Evolutionary conservation across 2,329 filamentous ascomycete species (phyloP).

Genomic region (Exophiala sideris): DNA sequence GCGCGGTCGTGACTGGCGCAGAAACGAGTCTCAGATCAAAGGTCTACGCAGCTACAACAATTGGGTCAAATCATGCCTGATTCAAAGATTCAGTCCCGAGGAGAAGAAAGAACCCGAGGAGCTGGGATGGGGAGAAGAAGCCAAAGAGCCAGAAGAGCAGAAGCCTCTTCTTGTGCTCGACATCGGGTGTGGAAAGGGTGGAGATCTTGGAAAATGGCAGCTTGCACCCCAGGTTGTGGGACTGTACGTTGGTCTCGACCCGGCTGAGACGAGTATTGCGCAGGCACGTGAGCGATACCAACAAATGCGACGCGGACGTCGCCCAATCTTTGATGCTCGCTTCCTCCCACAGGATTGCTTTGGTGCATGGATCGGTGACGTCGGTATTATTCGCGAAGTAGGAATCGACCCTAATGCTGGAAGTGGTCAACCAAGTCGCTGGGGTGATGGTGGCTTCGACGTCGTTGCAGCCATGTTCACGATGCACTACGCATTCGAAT

Average conservation of each 20-base stretch:
- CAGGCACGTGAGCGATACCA: slow-evolving; percentile 84
- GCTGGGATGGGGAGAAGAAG: slow-evolving; percentile 43
- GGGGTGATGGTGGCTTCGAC: slow-evolving; percentile 78
- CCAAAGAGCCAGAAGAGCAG: slow-evolving; percentile 33
- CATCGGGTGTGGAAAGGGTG: slow-evolving; percentile 94
- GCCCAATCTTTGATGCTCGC: slow-evolving; percentile 73
- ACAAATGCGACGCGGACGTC: slow-evolving; percentile 62
- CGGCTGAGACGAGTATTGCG: slow-evolving; percentile 85
- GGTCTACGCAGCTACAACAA: slow-evolving; percentile 95
- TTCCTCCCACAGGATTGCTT: slow-evolving; percentile 94
- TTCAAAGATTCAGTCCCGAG: slow-evolving; percentile 89
- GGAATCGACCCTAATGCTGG: slow-evolving; percentile 75
- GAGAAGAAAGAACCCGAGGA: slow-evolving; percentile 56
- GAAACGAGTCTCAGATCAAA: slow-evolving; percentile 91
- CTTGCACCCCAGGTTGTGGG: slow-evolving; percentile 86
- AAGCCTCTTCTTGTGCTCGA: slow-evolving; percentile 78
- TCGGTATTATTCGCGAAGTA: slow-evolving; percentile 78
- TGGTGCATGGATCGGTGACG: slow-evolving; percentile 73
- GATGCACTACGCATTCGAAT: slow-evolving; percentile 98
- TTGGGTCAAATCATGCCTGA: slow-evolving; percentile 96
- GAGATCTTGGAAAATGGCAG: slow-evolving; percentile 94
- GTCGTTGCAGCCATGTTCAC: slow-evolving; percentile 99
- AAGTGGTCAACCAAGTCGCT: slow-evolving; percentile 57
- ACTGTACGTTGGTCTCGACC: slow-evolving; percentile 90
- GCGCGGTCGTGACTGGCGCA: slow-evolving; percentile 88